Base-by-base conservation (phyloP, 805 yeast genomes). In the Pichia sporocuriosa region DNA sequence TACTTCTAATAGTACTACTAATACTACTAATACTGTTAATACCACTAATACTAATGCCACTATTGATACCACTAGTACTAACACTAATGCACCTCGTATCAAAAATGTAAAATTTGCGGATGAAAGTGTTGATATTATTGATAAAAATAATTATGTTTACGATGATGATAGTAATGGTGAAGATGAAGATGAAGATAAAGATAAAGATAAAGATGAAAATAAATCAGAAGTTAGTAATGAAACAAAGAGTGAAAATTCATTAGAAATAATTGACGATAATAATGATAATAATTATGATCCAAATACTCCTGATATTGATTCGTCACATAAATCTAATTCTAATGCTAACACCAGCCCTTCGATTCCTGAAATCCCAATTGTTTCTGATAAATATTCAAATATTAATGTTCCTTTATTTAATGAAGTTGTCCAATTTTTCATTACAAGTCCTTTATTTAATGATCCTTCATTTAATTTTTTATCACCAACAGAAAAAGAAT, bases 321-420 rank as follows among this genome's bases (percentile, higher is more conserved):
- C 31, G 5, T 33, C 35, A 10, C 24, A 30, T 24, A 38, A 38
- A 15, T 35, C 41, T 17, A 6, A 30, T n/a, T 10, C 32, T 24
- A 6, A 20, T 8, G 2, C 32, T 23, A 6, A 26, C 20, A 8
- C 32, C 3, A 6, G 9, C 3, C 12, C 20, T 21, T 20, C 23
- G n/a, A 17, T 15, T 8, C 26, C 28, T 24, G 20, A 23, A 21
- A 11, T 19, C 29, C 24, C 37, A 19, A 22, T n/a, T n/a, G n/a
- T 23, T 22, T 15, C 13, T 24, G 22, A 37, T 8, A 26, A 26
- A 24, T 32, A 33, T 20, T 35, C 39, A 9, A 67, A 68, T 32
- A 56, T 61, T 7, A 61, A 65, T 35, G 64, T 72, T 24, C 46
- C 56, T 9, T 39, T 57, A 9, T 64, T 64, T 51, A 64, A 62